Evolutionary conservation across 2,329 filamentous ascomycete genomes (phyloP).

Genomic region (Colletotrichum eleusines): DNA sequence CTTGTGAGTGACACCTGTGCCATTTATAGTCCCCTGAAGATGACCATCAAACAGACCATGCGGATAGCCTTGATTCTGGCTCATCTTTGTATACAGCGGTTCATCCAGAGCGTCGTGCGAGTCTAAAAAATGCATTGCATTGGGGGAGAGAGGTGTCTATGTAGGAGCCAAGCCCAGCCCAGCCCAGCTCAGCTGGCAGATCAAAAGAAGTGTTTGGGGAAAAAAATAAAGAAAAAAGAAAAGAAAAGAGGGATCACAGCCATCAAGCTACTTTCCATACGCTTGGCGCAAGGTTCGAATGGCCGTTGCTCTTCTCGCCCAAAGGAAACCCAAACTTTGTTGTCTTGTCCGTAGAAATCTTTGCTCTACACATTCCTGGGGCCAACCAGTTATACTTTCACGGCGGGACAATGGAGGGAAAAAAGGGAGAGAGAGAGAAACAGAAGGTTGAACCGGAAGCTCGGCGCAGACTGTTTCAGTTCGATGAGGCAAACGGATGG

Average conservation of each 20-base stretch:
- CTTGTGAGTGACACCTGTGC: not conserved
- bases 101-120: not conserved
- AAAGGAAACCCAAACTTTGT: not conserved
- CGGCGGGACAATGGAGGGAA: no score
- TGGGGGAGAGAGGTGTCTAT: no score
- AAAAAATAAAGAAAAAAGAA: not conserved
- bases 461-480: constrained; percentile 5
- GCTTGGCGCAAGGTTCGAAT: not conserved
- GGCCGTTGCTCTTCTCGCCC: no score
- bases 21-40: not conserved
- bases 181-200: constrained; percentile 26
- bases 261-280: constrained; percentile 7
- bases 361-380: no score
- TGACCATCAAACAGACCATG: not conserved
- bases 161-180: no score
- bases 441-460: constrained; percentile 12
- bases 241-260: not conserved
- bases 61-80: not conserved
- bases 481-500: not conserved
- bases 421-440: no score
- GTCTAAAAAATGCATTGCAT: not conserved
- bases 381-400: no score
- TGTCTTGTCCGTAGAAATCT: not conserved
- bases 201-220: constrained; percentile 6
- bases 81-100: not conserved